These are phyloP conservation scores for Tuber brumale DNA, from an alignment of 495 filamentous ascomycete genomes.

Conservation along the genomic window DNA sequence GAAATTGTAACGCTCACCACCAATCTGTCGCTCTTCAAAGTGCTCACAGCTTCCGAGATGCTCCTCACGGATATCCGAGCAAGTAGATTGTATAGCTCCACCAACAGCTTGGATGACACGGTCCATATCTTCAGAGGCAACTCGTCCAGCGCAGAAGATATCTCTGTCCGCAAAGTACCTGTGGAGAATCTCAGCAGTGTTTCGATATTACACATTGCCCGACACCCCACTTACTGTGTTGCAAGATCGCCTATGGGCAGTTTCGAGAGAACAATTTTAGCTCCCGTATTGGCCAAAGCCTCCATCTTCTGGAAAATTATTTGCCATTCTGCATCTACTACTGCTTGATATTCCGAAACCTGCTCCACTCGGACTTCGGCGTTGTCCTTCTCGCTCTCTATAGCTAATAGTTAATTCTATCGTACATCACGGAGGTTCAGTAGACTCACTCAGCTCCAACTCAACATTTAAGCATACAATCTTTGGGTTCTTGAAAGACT, in stretches of 20 bases:
- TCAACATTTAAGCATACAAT: constrained; percentile 97
- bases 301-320: constrained; percentile 99
- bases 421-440: background rate
- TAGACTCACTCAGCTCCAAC: constrained; percentile 63
- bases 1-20: constrained; percentile 95
- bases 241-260: constrained; percentile 95
- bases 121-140: constrained; percentile 88
- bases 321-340: constrained; percentile 98
- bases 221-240: constrained; percentile 61
- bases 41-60: constrained; percentile 84
- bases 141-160: constrained; percentile 95
- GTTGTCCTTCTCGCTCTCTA: constrained; percentile 92
- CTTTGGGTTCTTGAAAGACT: constrained; percentile 84
- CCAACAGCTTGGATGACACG: constrained; percentile 92
- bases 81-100: constrained; percentile 87
- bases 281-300: constrained; percentile 82
- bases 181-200: constrained; percentile 19
- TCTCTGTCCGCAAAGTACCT: constrained; percentile 94
- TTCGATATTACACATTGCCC: background rate
- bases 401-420: constrained; percentile 9
- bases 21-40: constrained; percentile 96
- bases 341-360: constrained; percentile 97
- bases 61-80: constrained; percentile 83
- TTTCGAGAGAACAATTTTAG: constrained; percentile 94
- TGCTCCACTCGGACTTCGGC: constrained; percentile 97